These are phyloP conservation scores for Paraconiothyrium brasiliense DNA, from an alignment of 2,329 filamentous ascomycete species.

Conservation along the genomic window DNA sequence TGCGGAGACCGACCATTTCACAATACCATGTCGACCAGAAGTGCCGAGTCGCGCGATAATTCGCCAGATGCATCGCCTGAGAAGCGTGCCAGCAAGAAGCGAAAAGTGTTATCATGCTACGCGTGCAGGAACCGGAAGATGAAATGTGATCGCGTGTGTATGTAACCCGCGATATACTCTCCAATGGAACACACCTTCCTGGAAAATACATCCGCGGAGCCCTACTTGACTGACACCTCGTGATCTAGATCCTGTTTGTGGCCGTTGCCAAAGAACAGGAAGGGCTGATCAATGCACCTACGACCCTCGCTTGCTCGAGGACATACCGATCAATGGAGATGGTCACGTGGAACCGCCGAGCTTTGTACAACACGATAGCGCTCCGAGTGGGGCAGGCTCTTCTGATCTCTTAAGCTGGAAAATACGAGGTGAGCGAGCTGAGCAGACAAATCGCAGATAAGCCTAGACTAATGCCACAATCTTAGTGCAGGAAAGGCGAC, in stretches of 20 bases:
- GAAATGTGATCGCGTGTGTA: slow-evolving; percentile 55
- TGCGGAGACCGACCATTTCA: slow-evolving; percentile 3
- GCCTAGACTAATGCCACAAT: background rate
- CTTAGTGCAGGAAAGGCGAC: slow-evolving; percentile 39
- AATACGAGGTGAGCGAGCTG: slow-evolving; percentile 22
- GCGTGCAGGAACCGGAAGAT: slow-evolving; percentile 59
- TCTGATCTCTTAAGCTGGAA: slow-evolving; percentile 39
- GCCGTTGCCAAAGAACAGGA: slow-evolving; percentile 55
- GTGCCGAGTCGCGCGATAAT: slow-evolving; percentile 42
- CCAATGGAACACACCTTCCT: background rate
- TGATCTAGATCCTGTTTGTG: slow-evolving; percentile 50
- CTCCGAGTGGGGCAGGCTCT: slow-evolving; percentile 13
- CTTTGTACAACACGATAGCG: slow-evolving; percentile 16
- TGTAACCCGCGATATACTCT: background rate
- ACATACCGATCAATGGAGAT: slow-evolving; percentile 33
- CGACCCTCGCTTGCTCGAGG: slow-evolving; percentile 48
- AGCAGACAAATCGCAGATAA: background rate
- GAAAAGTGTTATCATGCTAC: slow-evolving; percentile 59
- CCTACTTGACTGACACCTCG: background rate
- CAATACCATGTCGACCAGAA: slow-evolving; percentile 38
- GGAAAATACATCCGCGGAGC: background rate
- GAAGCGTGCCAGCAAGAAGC: slow-evolving; percentile 53
- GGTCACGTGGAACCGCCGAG: slow-evolving; percentile 29
- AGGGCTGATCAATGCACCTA: slow-evolving; percentile 55
- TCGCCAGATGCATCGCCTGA: slow-evolving; percentile 44